phyloP scores from a whole-genome alignment of 1,284 basidiomycete species.

The Stereum hirsutum region DNA sequence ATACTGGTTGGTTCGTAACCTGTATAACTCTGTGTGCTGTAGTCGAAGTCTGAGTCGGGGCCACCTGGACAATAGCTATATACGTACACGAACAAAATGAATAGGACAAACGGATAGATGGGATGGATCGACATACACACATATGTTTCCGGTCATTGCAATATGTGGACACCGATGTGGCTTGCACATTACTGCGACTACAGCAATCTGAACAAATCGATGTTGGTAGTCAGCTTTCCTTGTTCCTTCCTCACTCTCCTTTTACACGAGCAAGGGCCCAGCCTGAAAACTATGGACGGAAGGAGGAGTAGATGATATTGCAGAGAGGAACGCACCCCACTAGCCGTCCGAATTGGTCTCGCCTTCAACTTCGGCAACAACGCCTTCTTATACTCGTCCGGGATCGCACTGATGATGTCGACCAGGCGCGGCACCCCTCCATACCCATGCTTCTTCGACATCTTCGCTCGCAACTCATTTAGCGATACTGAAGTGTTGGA shows the following conservation, averaged over 20 bases:
- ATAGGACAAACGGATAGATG: constrained; percentile 1
- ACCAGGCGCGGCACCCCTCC: constrained; percentile 88
- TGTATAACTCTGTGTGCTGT: constrained; percentile 97
- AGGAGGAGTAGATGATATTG: constrained; percentile 4
- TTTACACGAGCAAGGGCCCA: too few species aligned
- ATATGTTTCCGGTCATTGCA: constrained; percentile 99
- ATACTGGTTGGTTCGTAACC: constrained; percentile 98
- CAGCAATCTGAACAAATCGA: constrained; percentile 96
- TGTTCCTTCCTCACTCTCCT: too few species aligned
- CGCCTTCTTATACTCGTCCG: constrained; percentile 92
- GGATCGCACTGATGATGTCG: constrained; percentile 97
- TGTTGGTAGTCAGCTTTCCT: too few species aligned
- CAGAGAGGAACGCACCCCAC: constrained; percentile 58
- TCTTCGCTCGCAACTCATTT: constrained; percentile 79
- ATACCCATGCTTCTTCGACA: constrained; percentile 86
- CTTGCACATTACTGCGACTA: constrained; percentile 99
- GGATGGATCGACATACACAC: constrained; percentile 70
- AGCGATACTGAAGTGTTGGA: constrained; percentile 71
- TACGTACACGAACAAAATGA: background rate
- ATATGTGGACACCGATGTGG: constrained; percentile 99
- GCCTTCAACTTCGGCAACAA: constrained; percentile 88
- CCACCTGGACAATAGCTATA: constrained; percentile 96
- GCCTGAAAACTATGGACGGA: background rate
- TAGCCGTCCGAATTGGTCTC: constrained; percentile 95
- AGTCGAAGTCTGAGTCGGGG: constrained; percentile 99